These are phyloP conservation scores for Blastomyces percursus DNA, from an alignment of 2,329 filamentous ascomycete species.

Conservation along the genomic window DNA sequence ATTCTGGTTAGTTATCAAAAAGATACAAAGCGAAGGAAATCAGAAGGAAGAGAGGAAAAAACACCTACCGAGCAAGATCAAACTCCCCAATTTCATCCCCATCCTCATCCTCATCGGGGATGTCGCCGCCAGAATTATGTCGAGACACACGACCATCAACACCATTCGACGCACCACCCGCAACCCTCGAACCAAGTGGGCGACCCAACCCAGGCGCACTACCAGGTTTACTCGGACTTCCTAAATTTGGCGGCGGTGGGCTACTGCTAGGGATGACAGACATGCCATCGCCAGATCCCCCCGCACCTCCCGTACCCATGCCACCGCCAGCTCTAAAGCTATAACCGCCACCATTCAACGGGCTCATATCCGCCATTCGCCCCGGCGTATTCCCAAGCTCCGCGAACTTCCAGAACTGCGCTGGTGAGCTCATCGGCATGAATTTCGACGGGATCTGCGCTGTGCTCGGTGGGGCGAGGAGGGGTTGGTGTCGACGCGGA, in stretches of 20 bases:
- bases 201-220: background rate
- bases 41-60: conserved; percentile 1
- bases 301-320: background rate
- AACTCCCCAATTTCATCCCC: conserved; percentile 34
- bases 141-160: background rate
- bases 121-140: conserved; percentile 1
- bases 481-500: conserved; percentile 39
- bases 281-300: conserved; percentile 8
- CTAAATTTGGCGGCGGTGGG: conserved; percentile 37
- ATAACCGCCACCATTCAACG: conserved; percentile 26
- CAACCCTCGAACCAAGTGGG: conserved; percentile 11
- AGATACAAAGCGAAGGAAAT: background rate
- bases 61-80: conserved; percentile 36
- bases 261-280: conserved; percentile 35
- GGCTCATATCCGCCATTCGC: conserved; percentile 35
- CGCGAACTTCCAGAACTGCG: conserved; percentile 41
- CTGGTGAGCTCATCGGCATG: conserved; percentile 42
- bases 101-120: conserved; percentile 18
- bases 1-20: background rate
- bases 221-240: conserved; percentile 36
- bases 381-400: conserved; percentile 38
- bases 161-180: conserved; percentile 13
- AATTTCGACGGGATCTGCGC: conserved; percentile 41
- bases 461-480: conserved; percentile 39
- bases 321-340: conserved; percentile 6